Conservation (phyloP, 129 eudicot genomes). For the Saussurea involucrata region DNA sequence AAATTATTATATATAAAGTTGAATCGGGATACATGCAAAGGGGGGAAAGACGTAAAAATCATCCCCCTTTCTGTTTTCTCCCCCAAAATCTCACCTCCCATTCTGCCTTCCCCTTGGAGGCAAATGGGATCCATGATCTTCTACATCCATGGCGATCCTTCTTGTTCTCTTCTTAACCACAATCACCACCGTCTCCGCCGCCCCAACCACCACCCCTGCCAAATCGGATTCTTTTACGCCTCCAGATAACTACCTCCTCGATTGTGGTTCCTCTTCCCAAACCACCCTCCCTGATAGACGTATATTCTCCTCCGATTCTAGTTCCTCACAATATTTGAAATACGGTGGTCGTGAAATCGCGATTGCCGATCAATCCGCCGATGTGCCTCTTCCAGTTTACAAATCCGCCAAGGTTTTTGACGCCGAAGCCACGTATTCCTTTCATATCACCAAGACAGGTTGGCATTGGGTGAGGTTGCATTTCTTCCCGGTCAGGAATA, state of each 20-base stretch:
- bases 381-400: conserved; percentile 55
- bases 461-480: conserved; percentile 95
- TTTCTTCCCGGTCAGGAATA: conserved; percentile 46
- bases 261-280: conserved; percentile 57
- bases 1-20: background rate
- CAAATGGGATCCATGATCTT: conserved; percentile 23
- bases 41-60: conserved; percentile 26
- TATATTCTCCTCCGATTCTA: conserved; percentile 47
- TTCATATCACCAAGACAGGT: conserved; percentile 58
- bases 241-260: conserved; percentile 67
- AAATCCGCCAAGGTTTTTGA: conserved; percentile 50
- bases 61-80: conserved; percentile 6
- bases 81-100: conserved; percentile 9
- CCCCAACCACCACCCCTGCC: conserved; percentile 25
- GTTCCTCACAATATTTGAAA: conserved; percentile 27
- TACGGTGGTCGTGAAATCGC: conserved; percentile 42
- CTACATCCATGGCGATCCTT: conserved; percentile 29
- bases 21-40: background rate
- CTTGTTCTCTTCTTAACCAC: conserved; percentile 26
- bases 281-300: conserved; percentile 55
- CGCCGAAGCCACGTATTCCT: conserved; percentile 61
- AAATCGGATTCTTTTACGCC: conserved; percentile 57
- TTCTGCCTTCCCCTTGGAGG: conserved; percentile 10
- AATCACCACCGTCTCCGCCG: conserved; percentile 23
- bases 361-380: conserved; percentile 25